Evolutionary conservation across 768 basidiomycete genomes (phyloP).

Genomic region (Mycena epipterygia): DNA sequence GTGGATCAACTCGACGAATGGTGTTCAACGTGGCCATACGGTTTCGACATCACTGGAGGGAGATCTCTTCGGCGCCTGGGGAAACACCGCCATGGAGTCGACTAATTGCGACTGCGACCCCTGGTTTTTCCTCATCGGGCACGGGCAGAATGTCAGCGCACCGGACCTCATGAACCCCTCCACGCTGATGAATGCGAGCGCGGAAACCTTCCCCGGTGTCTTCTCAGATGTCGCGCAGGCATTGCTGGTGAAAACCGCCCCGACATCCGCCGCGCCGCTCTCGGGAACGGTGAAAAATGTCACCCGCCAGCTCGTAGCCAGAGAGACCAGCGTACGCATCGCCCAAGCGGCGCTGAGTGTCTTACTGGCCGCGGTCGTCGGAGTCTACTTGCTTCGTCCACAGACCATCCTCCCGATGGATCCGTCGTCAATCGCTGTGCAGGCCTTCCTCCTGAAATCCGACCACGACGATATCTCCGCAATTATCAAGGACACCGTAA

Average conservation of each 20-base stretch:
- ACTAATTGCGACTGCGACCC: conserved; percentile 6
- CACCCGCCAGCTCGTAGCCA: neutral
- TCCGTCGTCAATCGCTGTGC: conserved; percentile 10
- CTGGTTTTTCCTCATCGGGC: conserved; percentile 17
- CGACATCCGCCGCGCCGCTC: neutral
- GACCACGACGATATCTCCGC: neutral
- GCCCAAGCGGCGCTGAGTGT: conserved; percentile 10
- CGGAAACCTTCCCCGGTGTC: neutral
- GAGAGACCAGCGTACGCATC: conserved; percentile 7
- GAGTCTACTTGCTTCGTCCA: conserved; percentile 1
- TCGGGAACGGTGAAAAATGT: neutral
- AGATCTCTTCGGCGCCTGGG: neutral
- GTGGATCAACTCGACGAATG: conserved; percentile 3
- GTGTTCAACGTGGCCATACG: neutral
- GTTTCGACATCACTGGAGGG: neutral
- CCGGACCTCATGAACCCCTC: neutral
- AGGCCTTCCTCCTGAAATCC: neutral
- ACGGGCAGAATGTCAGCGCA: neutral
- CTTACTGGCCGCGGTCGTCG: neutral
- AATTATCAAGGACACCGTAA: neutral
- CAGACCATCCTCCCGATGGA: neutral
- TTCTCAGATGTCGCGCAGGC: conserved; percentile 8
- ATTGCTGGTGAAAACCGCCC: neutral
- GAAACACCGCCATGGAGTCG: neutral
- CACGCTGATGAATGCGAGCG: neutral